Evolutionary conservation across 2,329 filamentous ascomycete genomes (phyloP).

Genomic region (Celoporthe dispersa): DNA sequence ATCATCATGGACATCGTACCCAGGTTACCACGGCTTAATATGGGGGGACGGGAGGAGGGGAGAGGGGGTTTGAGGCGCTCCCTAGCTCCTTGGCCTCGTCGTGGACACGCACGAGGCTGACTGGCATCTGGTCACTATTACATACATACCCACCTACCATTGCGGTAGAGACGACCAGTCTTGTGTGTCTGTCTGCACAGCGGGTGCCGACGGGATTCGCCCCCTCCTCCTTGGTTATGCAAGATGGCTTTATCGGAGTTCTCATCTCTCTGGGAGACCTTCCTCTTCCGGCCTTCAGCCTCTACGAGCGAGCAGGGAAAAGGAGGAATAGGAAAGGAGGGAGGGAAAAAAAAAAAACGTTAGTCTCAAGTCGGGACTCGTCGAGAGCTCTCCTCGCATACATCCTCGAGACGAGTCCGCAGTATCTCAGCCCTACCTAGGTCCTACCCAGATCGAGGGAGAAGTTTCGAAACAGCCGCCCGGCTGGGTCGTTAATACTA

Average conservation of each 20-base stretch:
- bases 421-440: neutral
- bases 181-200: neutral
- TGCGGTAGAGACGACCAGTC: neutral
- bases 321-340: no score
- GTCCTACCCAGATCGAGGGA: neutral
- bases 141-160: neutral
- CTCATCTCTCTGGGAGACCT: neutral
- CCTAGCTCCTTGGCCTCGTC: slow-evolving; percentile 2
- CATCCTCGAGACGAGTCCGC: neutral
- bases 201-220: neutral
- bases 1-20: neutral
- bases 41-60: neutral
- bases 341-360: no score
- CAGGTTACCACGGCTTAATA: neutral
- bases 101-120: neutral
- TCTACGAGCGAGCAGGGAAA: neutral
- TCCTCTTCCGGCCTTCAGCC: slow-evolving; percentile 2
- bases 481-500: neutral
- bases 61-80: neutral
- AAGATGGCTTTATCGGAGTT: neutral
- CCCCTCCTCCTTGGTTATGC: neutral
- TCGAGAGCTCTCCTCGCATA: neutral
- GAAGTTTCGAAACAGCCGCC: neutral
- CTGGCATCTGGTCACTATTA: neutral
- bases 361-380: neutral